A percentile compares a stretch with the other conserved stretches of the same genome.
Conservation (phyloP, 352 stramenopile genomes). For the Phytophthora foliorum region DNA sequence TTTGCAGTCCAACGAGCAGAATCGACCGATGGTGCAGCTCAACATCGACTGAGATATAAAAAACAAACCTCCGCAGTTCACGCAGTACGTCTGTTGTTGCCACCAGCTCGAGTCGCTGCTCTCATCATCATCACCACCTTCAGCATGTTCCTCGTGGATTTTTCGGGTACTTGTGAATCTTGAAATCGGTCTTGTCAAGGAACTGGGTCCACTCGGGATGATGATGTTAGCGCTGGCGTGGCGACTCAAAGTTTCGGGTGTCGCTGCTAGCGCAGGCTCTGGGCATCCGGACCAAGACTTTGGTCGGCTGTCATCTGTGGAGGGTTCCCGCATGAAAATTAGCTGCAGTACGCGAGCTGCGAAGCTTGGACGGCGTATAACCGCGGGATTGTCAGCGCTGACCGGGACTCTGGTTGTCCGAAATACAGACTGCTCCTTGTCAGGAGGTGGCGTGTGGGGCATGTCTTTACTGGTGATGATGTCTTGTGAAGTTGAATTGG, state of each 20-base stretch:
- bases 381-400: background rate
- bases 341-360: slow-evolving; percentile 19
- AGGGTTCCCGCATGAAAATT: slow-evolving; percentile 10
- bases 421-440: background rate
- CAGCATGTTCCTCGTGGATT: background rate
- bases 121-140: background rate
- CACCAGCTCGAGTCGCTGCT: slow-evolving; percentile 15
- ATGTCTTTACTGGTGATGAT: slow-evolving; percentile 10
- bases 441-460: background rate
- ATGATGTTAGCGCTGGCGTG: slow-evolving; percentile 24
- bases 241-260: background rate
- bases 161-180: background rate
- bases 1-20: slow-evolving; percentile 63
- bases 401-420: background rate
- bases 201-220: background rate
- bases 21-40: slow-evolving; percentile 9
- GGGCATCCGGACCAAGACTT: slow-evolving; percentile 28
- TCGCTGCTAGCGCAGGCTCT: background rate
- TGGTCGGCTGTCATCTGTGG: slow-evolving; percentile 1
- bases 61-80: slow-evolving; percentile 34
- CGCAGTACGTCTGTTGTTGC: slow-evolving; percentile 20
- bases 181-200: background rate
- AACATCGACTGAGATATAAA: slow-evolving; percentile 31
- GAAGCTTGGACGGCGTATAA: slow-evolving; percentile 6
- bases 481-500: slow-evolving; percentile 7